Percentiles rank a stretch among this genome's conserved stretches.
phyloP scores from a whole-genome alignment of 1,284 basidiomycete species.

The Melanopsichium pennsylvanicum region DNA sequence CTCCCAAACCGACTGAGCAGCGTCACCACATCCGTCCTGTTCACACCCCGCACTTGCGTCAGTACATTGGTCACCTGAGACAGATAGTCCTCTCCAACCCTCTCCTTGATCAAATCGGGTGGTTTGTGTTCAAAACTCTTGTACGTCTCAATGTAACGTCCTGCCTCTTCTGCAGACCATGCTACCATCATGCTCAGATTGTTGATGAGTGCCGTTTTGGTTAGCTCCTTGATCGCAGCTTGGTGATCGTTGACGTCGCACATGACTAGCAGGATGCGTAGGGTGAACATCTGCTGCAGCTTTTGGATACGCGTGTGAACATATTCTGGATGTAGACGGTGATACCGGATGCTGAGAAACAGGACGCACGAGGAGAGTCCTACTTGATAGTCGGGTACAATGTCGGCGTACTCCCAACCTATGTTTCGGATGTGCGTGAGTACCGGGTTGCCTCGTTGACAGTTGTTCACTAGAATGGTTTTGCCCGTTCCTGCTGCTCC shows the following conservation, averaged over 20 bases:
- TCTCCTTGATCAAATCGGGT: conserved; percentile 91
- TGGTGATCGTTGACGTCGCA: conserved; percentile 93
- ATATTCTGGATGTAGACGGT: conserved; percentile 96
- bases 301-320: conserved; percentile 88
- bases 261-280: conserved; percentile 86
- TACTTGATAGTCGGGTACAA: conserved; percentile 75
- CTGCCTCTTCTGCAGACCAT: conserved; percentile 89
- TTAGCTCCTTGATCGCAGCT: conserved; percentile 87
- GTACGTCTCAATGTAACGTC: conserved; percentile 86
- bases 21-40: conserved; percentile 96
- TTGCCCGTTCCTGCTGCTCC: conserved; percentile 47
- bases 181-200: conserved; percentile 89
- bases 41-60: conserved; percentile 89
- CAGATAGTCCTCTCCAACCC: conserved; percentile 84
- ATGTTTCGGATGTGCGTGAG: conserved; percentile 84
- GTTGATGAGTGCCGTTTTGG: conserved; percentile 81
- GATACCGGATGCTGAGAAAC: conserved; percentile 81
- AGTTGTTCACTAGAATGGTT: conserved; percentile 56
- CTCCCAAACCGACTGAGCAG: conserved; percentile 70
- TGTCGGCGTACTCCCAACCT: conserved; percentile 92
- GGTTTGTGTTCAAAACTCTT: conserved; percentile 94
- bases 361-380: conserved; percentile 56
- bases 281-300: conserved; percentile 80
- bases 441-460: conserved; percentile 84
- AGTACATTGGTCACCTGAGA: conserved; percentile 83